Percentiles rank a stretch among this genome's conserved stretches.
Evolutionary conservation across 2,329 filamentous ascomycete species (phyloP).

Genomic region (Coniella lustricola): DNA sequence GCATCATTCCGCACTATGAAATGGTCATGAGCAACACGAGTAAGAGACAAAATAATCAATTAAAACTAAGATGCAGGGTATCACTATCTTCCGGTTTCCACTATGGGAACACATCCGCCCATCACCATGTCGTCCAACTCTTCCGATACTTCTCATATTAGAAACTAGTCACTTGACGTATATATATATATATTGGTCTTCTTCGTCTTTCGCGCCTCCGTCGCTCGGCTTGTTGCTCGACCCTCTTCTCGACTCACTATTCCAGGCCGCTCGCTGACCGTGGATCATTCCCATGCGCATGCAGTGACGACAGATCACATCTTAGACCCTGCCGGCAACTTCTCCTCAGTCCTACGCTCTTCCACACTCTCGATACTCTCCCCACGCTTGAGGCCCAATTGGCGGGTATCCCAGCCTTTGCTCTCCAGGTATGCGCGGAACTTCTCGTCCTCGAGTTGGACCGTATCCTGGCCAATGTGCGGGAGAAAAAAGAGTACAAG

Average conservation of each 20-base stretch:
- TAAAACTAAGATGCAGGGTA: background rate
- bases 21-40: too few species aligned
- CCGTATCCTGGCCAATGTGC: conserved; percentile 77
- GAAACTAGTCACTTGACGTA: background rate
- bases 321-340: too few species aligned
- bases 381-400: conserved; percentile 39
- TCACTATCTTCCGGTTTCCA: background rate
- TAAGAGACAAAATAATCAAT: background rate
- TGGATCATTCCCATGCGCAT: too few species aligned
- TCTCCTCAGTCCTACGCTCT: background rate
- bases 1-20: too few species aligned
- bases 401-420: conserved; percentile 67
- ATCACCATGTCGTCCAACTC: too few species aligned
- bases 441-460: conserved; percentile 65
- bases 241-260: too few species aligned
- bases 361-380: conserved; percentile 23
- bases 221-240: too few species aligned
- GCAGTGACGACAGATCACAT: too few species aligned
- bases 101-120: background rate
- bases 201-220: too few species aligned
- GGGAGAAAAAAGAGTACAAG: conserved; percentile 64
- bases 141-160: too few species aligned
- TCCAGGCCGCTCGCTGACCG: too few species aligned
- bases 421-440: conserved; percentile 68
- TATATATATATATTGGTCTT: background rate